Conservation (phyloP, 768 basidiomycete species). For the Hydnum rufescens region DNA sequence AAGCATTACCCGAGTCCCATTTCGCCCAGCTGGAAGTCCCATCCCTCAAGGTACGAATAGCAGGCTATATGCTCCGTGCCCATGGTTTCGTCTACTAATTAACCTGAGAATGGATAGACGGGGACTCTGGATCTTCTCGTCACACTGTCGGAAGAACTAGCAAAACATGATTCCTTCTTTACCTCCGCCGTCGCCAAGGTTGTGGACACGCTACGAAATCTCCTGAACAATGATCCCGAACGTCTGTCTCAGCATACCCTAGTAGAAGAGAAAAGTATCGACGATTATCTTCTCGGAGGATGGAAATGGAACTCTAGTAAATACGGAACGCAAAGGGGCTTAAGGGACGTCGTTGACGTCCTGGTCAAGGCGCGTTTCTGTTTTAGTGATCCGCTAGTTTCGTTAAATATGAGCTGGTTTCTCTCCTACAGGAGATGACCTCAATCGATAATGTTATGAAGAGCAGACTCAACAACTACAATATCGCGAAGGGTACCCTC, state of each 20-base stretch:
- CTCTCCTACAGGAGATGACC: conserved; percentile 54
- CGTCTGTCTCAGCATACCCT: conserved; percentile 58
- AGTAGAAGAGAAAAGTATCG: conserved; percentile 60
- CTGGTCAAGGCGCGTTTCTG: conserved; percentile 50
- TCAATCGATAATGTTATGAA: conserved; percentile 93
- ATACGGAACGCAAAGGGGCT: conserved; percentile 63
- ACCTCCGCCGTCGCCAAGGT: conserved; percentile 77
- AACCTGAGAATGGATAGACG: conserved; percentile 31
- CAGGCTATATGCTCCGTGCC: background rate
- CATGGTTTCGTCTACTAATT: background rate
- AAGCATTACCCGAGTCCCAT: conserved; percentile 25
- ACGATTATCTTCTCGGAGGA: conserved; percentile 51
- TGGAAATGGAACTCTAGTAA: conserved; percentile 94
- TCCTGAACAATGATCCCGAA: conserved; percentile 69
- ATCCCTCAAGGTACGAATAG: conserved; percentile 59
- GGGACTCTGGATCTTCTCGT: conserved; percentile 85
- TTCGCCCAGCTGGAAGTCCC: conserved; percentile 58
- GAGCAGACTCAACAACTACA: conserved; percentile 77
- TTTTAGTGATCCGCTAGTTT: background rate
- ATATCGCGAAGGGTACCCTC: conserved; percentile 80
- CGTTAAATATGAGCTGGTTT: conserved; percentile 3
- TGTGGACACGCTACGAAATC: conserved; percentile 80
- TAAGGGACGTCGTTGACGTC: conserved; percentile 68
- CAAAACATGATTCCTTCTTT: conserved; percentile 79
- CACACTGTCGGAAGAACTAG: conserved; percentile 74